These are phyloP conservation scores for Daldinia eschscholtzii DNA, from an alignment of 2,329 filamentous ascomycete species.

Conservation along the genomic window DNA sequence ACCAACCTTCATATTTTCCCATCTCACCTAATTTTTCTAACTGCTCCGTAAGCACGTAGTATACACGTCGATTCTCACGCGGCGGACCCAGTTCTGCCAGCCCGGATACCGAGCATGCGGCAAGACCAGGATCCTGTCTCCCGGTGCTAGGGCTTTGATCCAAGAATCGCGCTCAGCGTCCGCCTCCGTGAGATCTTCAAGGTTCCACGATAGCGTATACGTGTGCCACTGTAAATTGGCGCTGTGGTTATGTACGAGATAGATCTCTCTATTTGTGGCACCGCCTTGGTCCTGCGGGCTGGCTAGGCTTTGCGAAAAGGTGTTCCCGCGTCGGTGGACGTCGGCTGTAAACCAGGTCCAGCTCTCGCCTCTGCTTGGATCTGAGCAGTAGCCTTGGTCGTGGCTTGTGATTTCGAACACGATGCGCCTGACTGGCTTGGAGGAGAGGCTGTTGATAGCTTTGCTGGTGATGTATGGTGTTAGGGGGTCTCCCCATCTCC, in stretches of 20 bases:
- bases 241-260: slow-evolving; percentile 31
- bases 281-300: slow-evolving; percentile 25
- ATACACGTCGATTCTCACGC: slow-evolving; percentile 33
- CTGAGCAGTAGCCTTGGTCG: slow-evolving; percentile 37
- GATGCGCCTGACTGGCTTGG: slow-evolving; percentile 31
- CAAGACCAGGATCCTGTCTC: slow-evolving; percentile 30
- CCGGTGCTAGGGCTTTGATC: slow-evolving; percentile 25
- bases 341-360: slow-evolving; percentile 40
- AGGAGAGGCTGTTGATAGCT: slow-evolving; percentile 15
- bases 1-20: background rate
- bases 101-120: slow-evolving; percentile 32
- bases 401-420: slow-evolving; percentile 34
- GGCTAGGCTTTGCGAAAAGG: slow-evolving; percentile 21
- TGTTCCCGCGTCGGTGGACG: slow-evolving; percentile 32
- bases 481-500: slow-evolving; percentile 31
- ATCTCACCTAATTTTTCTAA: background rate
- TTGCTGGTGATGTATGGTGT: slow-evolving; percentile 27
- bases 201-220: slow-evolving; percentile 31
- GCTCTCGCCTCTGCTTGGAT: slow-evolving; percentile 24
- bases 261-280: slow-evolving; percentile 28
- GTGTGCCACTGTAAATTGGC: slow-evolving; percentile 31
- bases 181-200: slow-evolving; percentile 16
- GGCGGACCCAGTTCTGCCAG: slow-evolving; percentile 35
- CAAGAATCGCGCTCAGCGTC: slow-evolving; percentile 24
- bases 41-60: slow-evolving; percentile 29